phyloP scores from a whole-genome alignment of 352 stramenopile species.

The Elongisporangium senticosum region DNA sequence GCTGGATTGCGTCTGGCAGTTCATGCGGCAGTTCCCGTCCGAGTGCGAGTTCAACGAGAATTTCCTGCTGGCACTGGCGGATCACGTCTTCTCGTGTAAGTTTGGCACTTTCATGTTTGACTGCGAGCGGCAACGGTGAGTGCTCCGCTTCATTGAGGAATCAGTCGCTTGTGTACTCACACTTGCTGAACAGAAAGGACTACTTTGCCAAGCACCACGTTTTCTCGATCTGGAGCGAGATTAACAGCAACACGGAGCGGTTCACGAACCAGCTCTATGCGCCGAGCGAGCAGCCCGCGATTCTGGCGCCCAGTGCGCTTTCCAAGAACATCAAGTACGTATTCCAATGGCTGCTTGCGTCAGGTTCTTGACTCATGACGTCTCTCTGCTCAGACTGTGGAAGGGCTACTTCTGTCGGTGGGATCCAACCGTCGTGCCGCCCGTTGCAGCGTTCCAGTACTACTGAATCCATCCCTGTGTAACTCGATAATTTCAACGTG shows the following conservation, averaged over 20 bases:
- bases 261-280: constrained; percentile 71
- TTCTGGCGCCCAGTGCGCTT: constrained; percentile 67
- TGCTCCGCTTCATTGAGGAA: background rate
- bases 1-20: constrained; percentile 97
- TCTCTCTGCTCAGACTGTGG: constrained; percentile 52
- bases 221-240: constrained; percentile 77
- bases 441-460: constrained; percentile 59
- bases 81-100: constrained; percentile 96
- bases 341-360: background rate
- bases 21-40: constrained; percentile 93
- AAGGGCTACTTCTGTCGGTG: constrained; percentile 84
- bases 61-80: constrained; percentile 90
- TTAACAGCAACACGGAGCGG: constrained; percentile 62
- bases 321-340: constrained; percentile 88
- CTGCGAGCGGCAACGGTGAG: constrained; percentile 85
- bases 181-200: constrained; percentile 43
- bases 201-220: constrained; percentile 72
- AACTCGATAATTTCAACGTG: no score
- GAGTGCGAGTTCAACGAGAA: constrained; percentile 97
- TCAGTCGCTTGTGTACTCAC: background rate
- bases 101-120: constrained; percentile 99
- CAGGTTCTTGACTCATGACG: constrained; percentile 3
- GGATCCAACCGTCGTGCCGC: constrained; percentile 73
- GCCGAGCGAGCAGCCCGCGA: constrained; percentile 25
- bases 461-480: constrained; percentile 31